Percentiles rank a stretch among this genome's conserved stretches.
Evolutionary conservation across 805 yeast species (phyloP).

Genomic region (Monosporozyma siamensis): DNA sequence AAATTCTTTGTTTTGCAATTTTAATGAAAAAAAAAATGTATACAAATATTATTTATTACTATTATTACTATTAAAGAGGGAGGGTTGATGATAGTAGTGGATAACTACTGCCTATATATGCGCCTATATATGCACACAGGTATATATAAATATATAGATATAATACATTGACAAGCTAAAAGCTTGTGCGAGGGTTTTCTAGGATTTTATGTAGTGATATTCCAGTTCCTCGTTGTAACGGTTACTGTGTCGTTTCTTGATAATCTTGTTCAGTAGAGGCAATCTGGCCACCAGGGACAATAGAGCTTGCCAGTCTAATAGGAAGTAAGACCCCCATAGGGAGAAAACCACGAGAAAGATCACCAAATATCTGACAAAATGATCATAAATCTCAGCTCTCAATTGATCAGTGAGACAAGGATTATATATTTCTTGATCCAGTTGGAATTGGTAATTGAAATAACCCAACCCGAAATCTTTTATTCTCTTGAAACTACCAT

Average conservation of each 20-base stretch:
- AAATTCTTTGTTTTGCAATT: too few relatives aligned
- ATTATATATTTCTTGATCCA: conserved; percentile 18
- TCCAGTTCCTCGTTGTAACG: conserved; percentile 7
- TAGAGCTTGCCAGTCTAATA: not conserved
- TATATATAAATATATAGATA: too few relatives aligned
- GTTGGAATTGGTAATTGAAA: conserved; percentile 24
- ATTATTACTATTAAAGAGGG: too few relatives aligned
- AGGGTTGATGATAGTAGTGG: too few relatives aligned
- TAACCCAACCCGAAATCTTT: conserved; percentile 28
- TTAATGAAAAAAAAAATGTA: too few relatives aligned
- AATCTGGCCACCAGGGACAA: not conserved
- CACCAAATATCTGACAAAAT: conserved; percentile 17
- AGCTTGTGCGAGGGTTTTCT: too few relatives aligned
- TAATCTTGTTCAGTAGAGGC: not conserved
- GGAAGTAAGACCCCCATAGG: conserved; percentile 3
- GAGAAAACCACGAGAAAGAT: conserved; percentile 12
- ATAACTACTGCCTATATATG: too few relatives aligned
- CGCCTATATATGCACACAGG: too few relatives aligned
- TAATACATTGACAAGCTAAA: too few relatives aligned
- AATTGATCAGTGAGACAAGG: conserved; percentile 12
- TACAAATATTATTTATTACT: too few relatives aligned
- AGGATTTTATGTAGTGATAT: conserved; percentile 7
- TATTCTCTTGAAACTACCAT: conserved; percentile 27
- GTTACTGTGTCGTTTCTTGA: not conserved
- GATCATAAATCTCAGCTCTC: conserved; percentile 19